Conservation (phyloP, 192 early-diverging fungal genomes). For the Coemansia sp. region DNA sequence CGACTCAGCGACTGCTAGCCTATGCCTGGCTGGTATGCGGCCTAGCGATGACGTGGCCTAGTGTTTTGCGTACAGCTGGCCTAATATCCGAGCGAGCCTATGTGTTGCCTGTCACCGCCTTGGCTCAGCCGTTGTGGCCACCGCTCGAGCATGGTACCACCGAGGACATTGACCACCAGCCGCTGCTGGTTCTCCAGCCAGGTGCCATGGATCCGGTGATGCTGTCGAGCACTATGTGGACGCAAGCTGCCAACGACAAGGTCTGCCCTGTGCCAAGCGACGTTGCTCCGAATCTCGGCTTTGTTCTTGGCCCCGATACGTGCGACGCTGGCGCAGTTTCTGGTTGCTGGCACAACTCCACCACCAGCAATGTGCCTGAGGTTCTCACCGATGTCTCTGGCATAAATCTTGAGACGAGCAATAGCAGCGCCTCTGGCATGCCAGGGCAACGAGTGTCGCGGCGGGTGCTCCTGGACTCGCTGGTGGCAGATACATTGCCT, state of each 20-base stretch:
- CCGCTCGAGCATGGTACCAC: conserved; percentile 12
- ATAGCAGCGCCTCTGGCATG: background rate
- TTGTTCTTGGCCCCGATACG: background rate
- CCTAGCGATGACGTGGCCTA: conserved; percentile 55
- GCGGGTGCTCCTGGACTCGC: conserved; percentile 26
- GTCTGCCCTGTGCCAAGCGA: conserved; percentile 1
- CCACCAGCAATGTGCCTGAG: background rate
- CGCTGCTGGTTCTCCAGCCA: conserved; percentile 22
- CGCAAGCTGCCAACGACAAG: background rate
- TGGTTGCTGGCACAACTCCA: conserved; percentile 2
- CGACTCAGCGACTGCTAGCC: conserved; percentile 29
- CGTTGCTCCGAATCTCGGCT: background rate
- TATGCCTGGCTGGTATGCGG: conserved; percentile 50
- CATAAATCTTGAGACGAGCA: background rate
- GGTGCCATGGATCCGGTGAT: background rate
- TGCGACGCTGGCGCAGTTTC: background rate
- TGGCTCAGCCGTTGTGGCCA: conserved; percentile 51
- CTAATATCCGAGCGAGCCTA: conserved; percentile 57
- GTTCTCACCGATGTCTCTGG: background rate
- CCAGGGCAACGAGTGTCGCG: conserved; percentile 30
- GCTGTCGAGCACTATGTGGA: background rate
- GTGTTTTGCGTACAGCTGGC: conserved; percentile 49
- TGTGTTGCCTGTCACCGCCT: conserved; percentile 40
- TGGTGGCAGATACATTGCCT: conserved; percentile 26
- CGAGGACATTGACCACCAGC: conserved; percentile 9